A percentile compares a stretch with the other conserved stretches of the same genome.
Evolutionary conservation across 225 moss, liverwort and hornwort species (phyloP).

Genomic region (Neckera pumila): DNA sequence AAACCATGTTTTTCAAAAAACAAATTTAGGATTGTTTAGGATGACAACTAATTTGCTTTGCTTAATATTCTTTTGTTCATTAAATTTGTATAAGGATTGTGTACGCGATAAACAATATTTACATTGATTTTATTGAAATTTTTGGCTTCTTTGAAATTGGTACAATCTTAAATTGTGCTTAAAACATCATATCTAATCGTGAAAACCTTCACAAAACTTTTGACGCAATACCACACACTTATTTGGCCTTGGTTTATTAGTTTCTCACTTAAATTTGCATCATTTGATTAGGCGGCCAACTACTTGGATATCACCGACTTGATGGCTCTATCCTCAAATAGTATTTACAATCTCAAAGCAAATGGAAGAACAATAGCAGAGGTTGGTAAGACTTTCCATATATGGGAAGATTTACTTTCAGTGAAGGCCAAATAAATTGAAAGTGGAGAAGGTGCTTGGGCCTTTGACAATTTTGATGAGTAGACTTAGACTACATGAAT

Average conservation of each 20-base stretch:
- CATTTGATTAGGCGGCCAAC: neutral
- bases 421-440: too few relatives aligned
- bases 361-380: neutral
- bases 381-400: neutral
- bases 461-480: neutral
- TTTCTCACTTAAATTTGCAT: neutral
- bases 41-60: neutral
- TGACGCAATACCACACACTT: neutral
- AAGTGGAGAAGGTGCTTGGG: neutral
- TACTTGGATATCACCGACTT: neutral
- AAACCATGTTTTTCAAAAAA: neutral
- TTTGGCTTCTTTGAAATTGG: neutral
- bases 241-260: neutral
- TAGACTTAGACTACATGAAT: neutral
- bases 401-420: too few relatives aligned
- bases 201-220: neutral
- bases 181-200: neutral
- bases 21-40: neutral
- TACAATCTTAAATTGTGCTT: neutral
- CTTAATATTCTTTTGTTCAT: neutral
- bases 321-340: too few relatives aligned
- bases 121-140: neutral
- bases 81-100: neutral
- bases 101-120: rapidly evolving
- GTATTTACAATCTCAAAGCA: neutral